A percentile compares a stretch with the other conserved stretches of the same genome.
Conservation (phyloP, 495 filamentous ascomycete genomes). For the Tetracladium setigerum region DNA sequence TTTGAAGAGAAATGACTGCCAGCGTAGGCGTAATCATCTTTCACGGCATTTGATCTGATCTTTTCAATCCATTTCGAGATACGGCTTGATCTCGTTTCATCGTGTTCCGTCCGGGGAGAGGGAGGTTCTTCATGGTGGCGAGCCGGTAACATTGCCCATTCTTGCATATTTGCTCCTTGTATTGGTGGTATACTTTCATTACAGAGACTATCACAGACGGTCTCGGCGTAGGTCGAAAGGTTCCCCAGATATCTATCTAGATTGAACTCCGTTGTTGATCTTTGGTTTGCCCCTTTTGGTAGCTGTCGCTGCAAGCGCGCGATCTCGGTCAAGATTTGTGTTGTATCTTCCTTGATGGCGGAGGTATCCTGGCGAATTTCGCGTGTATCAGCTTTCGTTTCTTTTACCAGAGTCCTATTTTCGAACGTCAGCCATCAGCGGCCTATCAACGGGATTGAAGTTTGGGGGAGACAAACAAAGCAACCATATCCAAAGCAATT, state of each 20-base stretch:
- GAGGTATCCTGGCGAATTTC: slow-evolving; percentile 2
- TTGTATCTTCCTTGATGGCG: slow-evolving; percentile 14
- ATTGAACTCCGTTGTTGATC: not conserved
- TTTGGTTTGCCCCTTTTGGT: not conserved
- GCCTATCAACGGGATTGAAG: not conserved
- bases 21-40: too few species aligned
- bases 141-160: too few species aligned
- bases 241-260: slow-evolving; percentile 19
- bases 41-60: too few species aligned
- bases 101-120: too few species aligned
- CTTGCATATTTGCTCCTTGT: too few species aligned
- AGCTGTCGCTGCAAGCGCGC: slow-evolving; percentile 8
- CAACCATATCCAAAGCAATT: slow-evolving; percentile 21
- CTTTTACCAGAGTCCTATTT: not conserved
- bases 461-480: slow-evolving; percentile 7
- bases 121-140: too few species aligned
- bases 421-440: not conserved
- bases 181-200: not conserved
- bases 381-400: slow-evolving; percentile 7
- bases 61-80: too few species aligned
- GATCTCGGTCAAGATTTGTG: slow-evolving; percentile 19
- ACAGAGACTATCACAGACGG: not conserved
- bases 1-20: too few species aligned
- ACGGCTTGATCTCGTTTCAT: too few species aligned
- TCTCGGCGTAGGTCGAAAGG: slow-evolving; percentile 19